Evolutionary conservation across 371 early-diverging fungal species (phyloP).

Genomic region (Rhizomucor miehei): DNA sequence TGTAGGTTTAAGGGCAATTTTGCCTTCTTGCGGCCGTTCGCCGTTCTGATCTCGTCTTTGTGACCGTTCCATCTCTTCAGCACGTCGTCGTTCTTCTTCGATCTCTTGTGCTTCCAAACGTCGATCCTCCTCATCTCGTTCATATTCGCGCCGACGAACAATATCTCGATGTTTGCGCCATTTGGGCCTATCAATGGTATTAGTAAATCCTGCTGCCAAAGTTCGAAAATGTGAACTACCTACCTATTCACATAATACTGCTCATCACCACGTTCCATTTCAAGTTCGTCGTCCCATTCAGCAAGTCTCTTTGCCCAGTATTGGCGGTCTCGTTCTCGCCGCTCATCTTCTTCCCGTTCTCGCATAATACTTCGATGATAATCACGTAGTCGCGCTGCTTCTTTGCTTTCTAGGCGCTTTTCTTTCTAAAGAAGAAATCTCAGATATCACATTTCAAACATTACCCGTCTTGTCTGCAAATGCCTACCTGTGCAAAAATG

Average conservation of each 20-base stretch:
- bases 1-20: slow-evolving; percentile 37
- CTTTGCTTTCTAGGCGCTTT: slow-evolving; percentile 63
- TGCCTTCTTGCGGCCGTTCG: slow-evolving; percentile 26
- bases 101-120: slow-evolving; percentile 54
- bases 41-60: slow-evolving; percentile 12
- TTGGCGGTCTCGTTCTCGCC: slow-evolving; percentile 45
- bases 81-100: slow-evolving; percentile 25
- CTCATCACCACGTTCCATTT: slow-evolving; percentile 59
- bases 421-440: slow-evolving; percentile 42
- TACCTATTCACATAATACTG: slow-evolving; percentile 73
- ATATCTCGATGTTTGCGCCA: slow-evolving; percentile 69
- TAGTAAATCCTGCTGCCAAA: not conserved
- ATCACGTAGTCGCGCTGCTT: slow-evolving; percentile 47
- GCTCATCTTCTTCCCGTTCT: slow-evolving; percentile 49
- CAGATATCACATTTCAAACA: not conserved
- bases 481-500: slow-evolving; percentile 60
- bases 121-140: slow-evolving; percentile 71
- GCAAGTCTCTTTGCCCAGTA: slow-evolving; percentile 51
- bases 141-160: slow-evolving; percentile 63
- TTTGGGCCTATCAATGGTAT: slow-evolving; percentile 43
- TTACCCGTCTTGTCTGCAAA: no score
- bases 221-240: slow-evolving; percentile 6
- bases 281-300: slow-evolving; percentile 77
- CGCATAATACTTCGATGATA: slow-evolving; percentile 52
- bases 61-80: not conserved